These are phyloP conservation scores for Phytophthora uliginosa DNA, from an alignment of 352 stramenopile genomes.

Conservation along the genomic window DNA sequence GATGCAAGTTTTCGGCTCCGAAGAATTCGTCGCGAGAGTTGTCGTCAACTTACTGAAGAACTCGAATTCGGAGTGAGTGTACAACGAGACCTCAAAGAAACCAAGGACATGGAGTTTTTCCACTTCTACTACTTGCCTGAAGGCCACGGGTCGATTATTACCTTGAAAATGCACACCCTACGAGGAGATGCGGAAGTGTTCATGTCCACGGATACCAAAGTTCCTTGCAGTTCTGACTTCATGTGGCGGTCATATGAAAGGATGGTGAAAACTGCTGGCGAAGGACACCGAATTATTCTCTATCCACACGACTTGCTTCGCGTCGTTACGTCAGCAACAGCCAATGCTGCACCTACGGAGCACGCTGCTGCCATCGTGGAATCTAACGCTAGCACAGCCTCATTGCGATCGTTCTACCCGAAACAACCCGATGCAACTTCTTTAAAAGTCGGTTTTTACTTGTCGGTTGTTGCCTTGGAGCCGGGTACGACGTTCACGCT, in stretches of 20 bases:
- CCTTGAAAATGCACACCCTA: slow-evolving; percentile 58
- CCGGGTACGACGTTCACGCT: slow-evolving; percentile 56
- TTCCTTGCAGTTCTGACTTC: slow-evolving; percentile 70
- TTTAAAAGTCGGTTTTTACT: slow-evolving; percentile 51
- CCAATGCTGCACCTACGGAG: slow-evolving; percentile 20
- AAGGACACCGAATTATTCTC: slow-evolving; percentile 63
- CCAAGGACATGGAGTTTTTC: slow-evolving; percentile 50
- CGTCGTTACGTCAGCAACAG: slow-evolving; percentile 6
- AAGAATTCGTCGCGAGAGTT: slow-evolving; percentile 66
- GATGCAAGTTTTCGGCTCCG: slow-evolving; percentile 55
- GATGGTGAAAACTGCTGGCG: slow-evolving; percentile 19
- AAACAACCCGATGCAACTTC: slow-evolving; percentile 13
- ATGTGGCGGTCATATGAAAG: slow-evolving; percentile 67
- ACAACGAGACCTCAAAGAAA: slow-evolving; percentile 33
- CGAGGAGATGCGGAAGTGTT: slow-evolving; percentile 70
- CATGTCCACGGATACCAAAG: slow-evolving; percentile 75
- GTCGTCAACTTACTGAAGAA: slow-evolving; percentile 56
- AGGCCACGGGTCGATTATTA: slow-evolving; percentile 60
- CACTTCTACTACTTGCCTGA: slow-evolving; percentile 64
- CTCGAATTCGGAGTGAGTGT: slow-evolving; percentile 59
- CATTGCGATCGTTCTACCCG: slow-evolving; percentile 26
- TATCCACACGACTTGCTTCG: slow-evolving; percentile 61
- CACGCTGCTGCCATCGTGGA: slow-evolving; percentile 11
- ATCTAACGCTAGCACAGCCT: slow-evolving; percentile 14
- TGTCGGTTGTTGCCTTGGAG: slow-evolving; percentile 62